phyloP scores from a whole-genome alignment of 164 flowering plant species.

The Stephania yunnanensis region DNA sequence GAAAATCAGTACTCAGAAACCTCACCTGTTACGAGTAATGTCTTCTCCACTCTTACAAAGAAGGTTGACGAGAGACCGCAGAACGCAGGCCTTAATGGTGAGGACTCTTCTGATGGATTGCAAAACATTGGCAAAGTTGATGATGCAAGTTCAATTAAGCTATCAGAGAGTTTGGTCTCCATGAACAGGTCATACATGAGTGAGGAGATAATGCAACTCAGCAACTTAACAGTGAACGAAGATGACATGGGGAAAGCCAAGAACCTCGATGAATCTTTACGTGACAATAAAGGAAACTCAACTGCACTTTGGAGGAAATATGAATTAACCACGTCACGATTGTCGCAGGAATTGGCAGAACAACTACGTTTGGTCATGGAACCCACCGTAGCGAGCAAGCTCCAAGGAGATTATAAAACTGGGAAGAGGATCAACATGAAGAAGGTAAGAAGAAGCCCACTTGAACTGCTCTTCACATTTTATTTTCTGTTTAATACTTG shows the following conservation, averaged over 20 bases:
- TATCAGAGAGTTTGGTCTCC: conserved; percentile 42
- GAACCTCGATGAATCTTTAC: conserved; percentile 25
- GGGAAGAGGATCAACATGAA: conserved; percentile 98
- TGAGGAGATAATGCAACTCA: conserved; percentile 34
- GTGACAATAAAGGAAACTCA: conserved; percentile 35
- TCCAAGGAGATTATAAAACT: conserved; percentile 89
- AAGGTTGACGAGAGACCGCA: conserved; percentile 27
- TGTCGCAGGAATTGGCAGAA: conserved; percentile 93
- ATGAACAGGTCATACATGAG: conserved; percentile 33
- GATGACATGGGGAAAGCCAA: conserved; percentile 36
- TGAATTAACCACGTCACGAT: conserved; percentile 57
- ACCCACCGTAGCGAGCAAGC: conserved; percentile 91
- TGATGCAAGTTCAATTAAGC: conserved; percentile 17
- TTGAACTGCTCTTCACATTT: neutral
- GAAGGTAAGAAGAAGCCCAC: conserved; percentile 49
- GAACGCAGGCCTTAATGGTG: conserved; percentile 17
- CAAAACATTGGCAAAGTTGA: conserved; percentile 15
- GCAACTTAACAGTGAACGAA: conserved; percentile 35
- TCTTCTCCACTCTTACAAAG: conserved; percentile 18
- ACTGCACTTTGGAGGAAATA: conserved; percentile 62
- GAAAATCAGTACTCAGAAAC: conserved; percentile 35
- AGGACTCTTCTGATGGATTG: conserved; percentile 19
- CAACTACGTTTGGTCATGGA: conserved; percentile 90
- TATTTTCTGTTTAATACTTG: neutral
- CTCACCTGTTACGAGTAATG: conserved; percentile 18